Evolutionary conservation across 2,329 filamentous ascomycete species (phyloP).

Genomic region (Cyclaneusma minus): DNA sequence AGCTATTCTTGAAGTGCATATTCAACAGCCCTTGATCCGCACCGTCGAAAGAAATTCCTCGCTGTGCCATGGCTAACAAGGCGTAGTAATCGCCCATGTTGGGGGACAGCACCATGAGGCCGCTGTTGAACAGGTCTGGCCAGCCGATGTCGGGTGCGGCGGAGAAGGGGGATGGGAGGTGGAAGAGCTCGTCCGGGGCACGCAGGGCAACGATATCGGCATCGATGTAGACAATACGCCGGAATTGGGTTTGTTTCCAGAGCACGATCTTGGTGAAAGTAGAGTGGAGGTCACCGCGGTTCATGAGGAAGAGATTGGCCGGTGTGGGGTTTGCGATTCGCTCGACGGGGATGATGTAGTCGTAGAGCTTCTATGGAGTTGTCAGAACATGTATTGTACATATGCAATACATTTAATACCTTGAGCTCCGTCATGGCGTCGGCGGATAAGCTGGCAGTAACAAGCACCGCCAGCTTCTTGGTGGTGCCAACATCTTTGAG

Average conservation of each 20-base stretch:
- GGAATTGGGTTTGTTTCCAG: conserved; percentile 82
- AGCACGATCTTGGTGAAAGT: conserved; percentile 94
- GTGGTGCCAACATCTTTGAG: conserved; percentile 77
- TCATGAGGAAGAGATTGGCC: conserved; percentile 81
- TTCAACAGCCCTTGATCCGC: conserved; percentile 93
- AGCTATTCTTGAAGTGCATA: conserved; percentile 75
- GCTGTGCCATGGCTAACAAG: conserved; percentile 66
- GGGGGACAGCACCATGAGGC: conserved; percentile 81
- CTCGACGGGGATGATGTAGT: conserved; percentile 75
- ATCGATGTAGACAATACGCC: conserved; percentile 87
- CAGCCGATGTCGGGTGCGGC: conserved; percentile 91
- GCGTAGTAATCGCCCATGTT: conserved; percentile 80
- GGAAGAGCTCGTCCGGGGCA: conserved; percentile 85
- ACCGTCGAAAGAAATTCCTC: conserved; percentile 88
- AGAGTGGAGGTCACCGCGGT: conserved; percentile 75
- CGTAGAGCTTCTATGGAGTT: conserved; percentile 53
- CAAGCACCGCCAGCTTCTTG: conserved; percentile 72
- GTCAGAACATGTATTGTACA: conserved; percentile 7
- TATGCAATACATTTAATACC: conserved; percentile 27
- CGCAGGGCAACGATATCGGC: conserved; percentile 84
- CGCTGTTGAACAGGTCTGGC: conserved; percentile 98
- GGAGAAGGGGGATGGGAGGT: conserved; percentile 40
- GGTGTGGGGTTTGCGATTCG: conserved; percentile 63
- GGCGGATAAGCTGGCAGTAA: conserved; percentile 60
- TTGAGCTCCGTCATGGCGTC: conserved; percentile 66